These are phyloP conservation scores for Ustilago curta DNA, from an alignment of 1,284 basidiomycete species.

Conservation along the genomic window DNA sequence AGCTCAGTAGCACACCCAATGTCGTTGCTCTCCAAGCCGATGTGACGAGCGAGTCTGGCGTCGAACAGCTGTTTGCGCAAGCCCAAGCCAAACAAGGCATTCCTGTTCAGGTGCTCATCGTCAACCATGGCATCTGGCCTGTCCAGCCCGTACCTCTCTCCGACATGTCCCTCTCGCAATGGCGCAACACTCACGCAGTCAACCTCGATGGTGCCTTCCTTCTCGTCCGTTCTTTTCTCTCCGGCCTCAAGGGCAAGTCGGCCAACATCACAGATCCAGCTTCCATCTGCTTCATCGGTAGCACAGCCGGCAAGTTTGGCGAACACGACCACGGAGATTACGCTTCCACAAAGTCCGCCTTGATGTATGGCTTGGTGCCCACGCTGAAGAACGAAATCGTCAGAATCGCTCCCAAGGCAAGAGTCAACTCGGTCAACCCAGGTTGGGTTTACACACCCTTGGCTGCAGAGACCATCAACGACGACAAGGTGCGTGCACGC, in stretches of 20 bases:
- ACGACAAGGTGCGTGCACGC: conserved; percentile 68
- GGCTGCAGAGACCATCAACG: conserved; percentile 73
- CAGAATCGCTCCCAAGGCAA: conserved; percentile 77
- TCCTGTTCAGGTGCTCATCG: conserved; percentile 73
- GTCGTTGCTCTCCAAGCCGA: conserved; percentile 74
- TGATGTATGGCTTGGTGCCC: conserved; percentile 80
- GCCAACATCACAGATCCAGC: conserved; percentile 73
- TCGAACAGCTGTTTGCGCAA: conserved; percentile 71
- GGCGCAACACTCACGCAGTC: conserved; percentile 76
- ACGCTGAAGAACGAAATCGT: conserved; percentile 84
- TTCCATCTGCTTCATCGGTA: conserved; percentile 77
- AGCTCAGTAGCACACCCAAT: conserved; percentile 69
- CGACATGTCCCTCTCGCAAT: conserved; percentile 76
- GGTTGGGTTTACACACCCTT: conserved; percentile 79
- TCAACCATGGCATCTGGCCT: conserved; percentile 77
- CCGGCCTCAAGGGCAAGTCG: conserved; percentile 71
- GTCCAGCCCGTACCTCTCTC: conserved; percentile 72
- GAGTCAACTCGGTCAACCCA: conserved; percentile 80
- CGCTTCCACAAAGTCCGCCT: conserved; percentile 71
- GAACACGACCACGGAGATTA: conserved; percentile 72
- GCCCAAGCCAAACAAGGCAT: conserved; percentile 38
- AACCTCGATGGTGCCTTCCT: conserved; percentile 79
- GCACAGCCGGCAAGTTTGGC: conserved; percentile 79
- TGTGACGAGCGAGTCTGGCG: conserved; percentile 75
- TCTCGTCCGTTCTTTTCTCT: conserved; percentile 76